Evolutionary conservation across 2,329 filamentous ascomycete genomes (phyloP).

Genomic region (Zasmidium cellare): DNA sequence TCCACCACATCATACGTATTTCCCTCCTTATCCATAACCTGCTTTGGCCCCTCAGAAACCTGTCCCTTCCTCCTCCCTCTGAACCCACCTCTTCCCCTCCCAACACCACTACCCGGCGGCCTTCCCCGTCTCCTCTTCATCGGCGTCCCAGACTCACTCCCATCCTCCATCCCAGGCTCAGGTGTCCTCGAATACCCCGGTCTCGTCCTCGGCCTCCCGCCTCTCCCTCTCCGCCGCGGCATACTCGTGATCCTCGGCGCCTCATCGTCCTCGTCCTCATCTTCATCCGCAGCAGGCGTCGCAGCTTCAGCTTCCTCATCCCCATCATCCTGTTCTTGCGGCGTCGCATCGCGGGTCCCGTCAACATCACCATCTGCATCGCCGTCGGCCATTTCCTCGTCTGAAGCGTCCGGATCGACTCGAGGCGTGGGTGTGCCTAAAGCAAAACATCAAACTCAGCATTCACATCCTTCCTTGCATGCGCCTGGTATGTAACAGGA

Average conservation of each 20-base stretch:
- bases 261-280: slow-evolving; percentile 33
- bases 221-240: slow-evolving; percentile 43
- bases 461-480: slow-evolving; percentile 7
- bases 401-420: slow-evolving; percentile 26
- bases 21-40: slow-evolving; percentile 90
- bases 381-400: slow-evolving; percentile 31
- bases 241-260: slow-evolving; percentile 31
- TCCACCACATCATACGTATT: slow-evolving; percentile 86
- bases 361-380: slow-evolving; percentile 28
- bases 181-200: slow-evolving; percentile 53
- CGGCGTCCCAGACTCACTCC: slow-evolving; percentile 50
- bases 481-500: not conserved
- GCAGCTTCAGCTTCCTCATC: slow-evolving; percentile 26
- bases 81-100: slow-evolving; percentile 54
- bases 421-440: slow-evolving; percentile 29
- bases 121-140: slow-evolving; percentile 51
- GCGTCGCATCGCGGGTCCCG: slow-evolving; percentile 19
- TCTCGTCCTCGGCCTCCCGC: slow-evolving; percentile 49
- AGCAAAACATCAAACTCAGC: slow-evolving; percentile 6
- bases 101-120: slow-evolving; percentile 38
- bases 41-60: slow-evolving; percentile 74
- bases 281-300: slow-evolving; percentile 28
- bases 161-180: slow-evolving; percentile 46
- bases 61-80: slow-evolving; percentile 74
- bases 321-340: slow-evolving; percentile 20